Evolutionary conservation across 345 rosid species (phyloP), one percentile per base, ranked within the genome.

Genomic region (Iberis pinnata): DNA sequence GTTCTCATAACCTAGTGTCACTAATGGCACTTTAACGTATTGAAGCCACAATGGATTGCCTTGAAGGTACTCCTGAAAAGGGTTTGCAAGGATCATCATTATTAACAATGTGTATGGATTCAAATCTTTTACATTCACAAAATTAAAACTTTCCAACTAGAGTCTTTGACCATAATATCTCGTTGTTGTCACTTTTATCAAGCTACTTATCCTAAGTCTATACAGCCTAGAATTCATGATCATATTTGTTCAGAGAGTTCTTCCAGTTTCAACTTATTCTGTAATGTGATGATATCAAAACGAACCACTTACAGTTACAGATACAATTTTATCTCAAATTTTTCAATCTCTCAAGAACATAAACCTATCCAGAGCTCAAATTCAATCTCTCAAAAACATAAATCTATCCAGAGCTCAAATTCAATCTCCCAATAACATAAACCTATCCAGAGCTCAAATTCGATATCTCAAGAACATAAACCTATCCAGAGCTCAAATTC

Each of bases 21-120:
- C 75, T 71, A 87, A 52, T 2, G 98, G 98, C 24, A 75, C 76
- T 66, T 87, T 90, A 29, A 90, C 71, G 58, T 87, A 82, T 29
- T 87, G 95, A 57, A 90, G 76, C 96, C 98, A 90, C 57, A 84
- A 32, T 1, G 98, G 98, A 61, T 90, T 90, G n/a, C 95, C 96
- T 58, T 90, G 96, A 27, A 84, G 93, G 72, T 87, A 90, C 52
- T 90, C 98, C 96, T 87, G 78, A 58, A 70, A 47, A 60, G 13
- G 2, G 11, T 33, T 57, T 27, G 8, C 49, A 45, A 33, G 11
- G 18, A 49, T 41, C 53, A 40, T 1, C 38, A 56, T 29, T 20
- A 18, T n/a, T 20, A 53, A 18, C 43, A 26, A 26, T 52, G 12
- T 27, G 22, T 12, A 44, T 12, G n/a, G 22, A 33, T 53, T 44